A percentile compares a stretch with the other conserved stretches of the same genome.
Evolutionary conservation across 768 basidiomycete genomes (phyloP).

Genomic region (Fistulinella prunicolor): DNA sequence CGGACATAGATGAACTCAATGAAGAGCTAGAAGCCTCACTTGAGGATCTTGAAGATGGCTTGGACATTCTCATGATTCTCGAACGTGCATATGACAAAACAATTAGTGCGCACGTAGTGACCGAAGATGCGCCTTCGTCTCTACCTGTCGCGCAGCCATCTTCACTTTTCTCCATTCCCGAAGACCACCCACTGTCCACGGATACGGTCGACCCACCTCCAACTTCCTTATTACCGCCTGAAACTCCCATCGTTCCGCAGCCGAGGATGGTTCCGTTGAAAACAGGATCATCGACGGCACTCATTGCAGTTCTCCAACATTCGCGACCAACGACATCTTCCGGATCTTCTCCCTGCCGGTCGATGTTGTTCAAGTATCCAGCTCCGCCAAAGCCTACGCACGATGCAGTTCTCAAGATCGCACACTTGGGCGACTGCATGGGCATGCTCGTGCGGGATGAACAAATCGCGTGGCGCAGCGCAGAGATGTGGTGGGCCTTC

Average conservation of each 20-base stretch:
- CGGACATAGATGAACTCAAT: constrained; percentile 42
- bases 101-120: constrained; percentile 54
- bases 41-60: constrained; percentile 66
- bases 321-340: constrained; percentile 18
- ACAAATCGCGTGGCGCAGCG: constrained; percentile 77
- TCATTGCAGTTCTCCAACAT: constrained; percentile 62
- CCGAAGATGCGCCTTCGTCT: constrained; percentile 20
- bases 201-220: neutral
- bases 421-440: constrained; percentile 87
- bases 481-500: constrained; percentile 92
- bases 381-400: constrained; percentile 34
- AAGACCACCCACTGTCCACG: constrained; percentile 10
- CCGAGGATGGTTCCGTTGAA: constrained; percentile 40
- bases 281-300: constrained; percentile 65
- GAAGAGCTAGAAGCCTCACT: constrained; percentile 42
- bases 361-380: constrained; percentile 19
- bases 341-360: constrained; percentile 13
- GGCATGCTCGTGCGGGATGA: constrained; percentile 80
- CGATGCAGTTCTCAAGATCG: constrained; percentile 72
- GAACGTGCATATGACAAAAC: constrained; percentile 70
- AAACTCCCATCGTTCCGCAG: constrained; percentile 14
- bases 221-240: constrained; percentile 11
- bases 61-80: constrained; percentile 65
- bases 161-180: constrained; percentile 24
- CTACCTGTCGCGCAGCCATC: constrained; percentile 2